Conservation (phyloP, 768 basidiomycete genomes). For the Tubosaeta sp. region DNA sequence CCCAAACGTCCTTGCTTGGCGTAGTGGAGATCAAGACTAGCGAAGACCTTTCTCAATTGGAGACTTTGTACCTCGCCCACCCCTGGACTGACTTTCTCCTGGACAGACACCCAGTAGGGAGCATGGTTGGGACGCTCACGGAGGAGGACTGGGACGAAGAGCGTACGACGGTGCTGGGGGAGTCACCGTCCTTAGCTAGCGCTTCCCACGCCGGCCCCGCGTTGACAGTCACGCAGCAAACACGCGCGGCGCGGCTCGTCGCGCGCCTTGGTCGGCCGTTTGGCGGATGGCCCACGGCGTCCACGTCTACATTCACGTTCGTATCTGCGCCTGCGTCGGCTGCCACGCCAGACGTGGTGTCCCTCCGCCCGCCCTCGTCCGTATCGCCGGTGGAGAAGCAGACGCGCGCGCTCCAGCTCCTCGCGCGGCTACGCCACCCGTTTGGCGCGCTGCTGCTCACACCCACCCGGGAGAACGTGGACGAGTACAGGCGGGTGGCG, state of each 20-base stretch:
- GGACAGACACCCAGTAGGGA: not conserved
- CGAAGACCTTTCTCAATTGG: constrained; percentile 5
- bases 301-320: not conserved
- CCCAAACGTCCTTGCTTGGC: constrained; percentile 1
- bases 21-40: constrained; percentile 4
- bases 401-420: not conserved
- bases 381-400: not conserved
- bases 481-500: not conserved
- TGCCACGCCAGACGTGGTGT: not conserved
- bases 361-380: not conserved
- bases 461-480: not conserved
- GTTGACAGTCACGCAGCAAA: not conserved
- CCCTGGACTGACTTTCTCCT: constrained; percentile 17
- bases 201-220: not conserved
- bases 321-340: not conserved
- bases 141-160: not conserved
- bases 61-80: constrained; percentile 7
- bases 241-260: not conserved
- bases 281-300: not conserved
- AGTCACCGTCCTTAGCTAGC: too few relatives aligned
- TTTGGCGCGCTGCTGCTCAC: constrained; percentile 1
- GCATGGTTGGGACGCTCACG: not conserved
- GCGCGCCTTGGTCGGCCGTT: not conserved
- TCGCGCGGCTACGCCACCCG: not conserved
- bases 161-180: not conserved